Percentiles rank a stretch among this genome's conserved stretches.
Conservation (phyloP, 768 basidiomycete genomes). For the Coprinellus aureogranulatus region DNA sequence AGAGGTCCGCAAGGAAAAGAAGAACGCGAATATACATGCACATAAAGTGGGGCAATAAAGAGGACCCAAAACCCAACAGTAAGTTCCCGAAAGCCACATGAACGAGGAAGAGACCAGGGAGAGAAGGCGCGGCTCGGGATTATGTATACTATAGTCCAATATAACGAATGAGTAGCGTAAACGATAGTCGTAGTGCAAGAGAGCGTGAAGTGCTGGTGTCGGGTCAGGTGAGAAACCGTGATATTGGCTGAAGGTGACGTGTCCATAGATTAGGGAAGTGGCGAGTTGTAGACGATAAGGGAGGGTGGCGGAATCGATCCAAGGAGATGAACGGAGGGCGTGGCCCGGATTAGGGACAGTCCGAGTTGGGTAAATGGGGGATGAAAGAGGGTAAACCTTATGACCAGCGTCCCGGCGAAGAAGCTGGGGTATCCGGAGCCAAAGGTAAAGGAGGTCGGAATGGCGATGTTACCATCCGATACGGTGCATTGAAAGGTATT, state of each 20-base stretch:
- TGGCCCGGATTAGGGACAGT: background rate
- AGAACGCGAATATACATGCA: background rate
- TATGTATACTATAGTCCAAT: conserved; percentile 11
- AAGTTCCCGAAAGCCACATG: background rate
- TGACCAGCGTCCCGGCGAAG: background rate
- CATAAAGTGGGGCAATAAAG: background rate
- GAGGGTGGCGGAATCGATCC: background rate
- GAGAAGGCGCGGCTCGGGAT: background rate
- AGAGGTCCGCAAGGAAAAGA: background rate
- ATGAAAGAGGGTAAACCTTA: background rate
- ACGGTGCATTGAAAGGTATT: conserved; percentile 36
- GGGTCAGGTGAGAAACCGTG: background rate
- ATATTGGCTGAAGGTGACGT: background rate
- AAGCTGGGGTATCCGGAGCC: background rate
- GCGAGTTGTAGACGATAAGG: background rate
- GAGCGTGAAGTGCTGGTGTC: conserved; percentile 2
- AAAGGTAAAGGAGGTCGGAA: conserved; percentile 5
- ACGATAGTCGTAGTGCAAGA: conserved; percentile 10
- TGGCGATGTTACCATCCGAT: conserved; percentile 18
- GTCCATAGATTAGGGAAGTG: background rate
- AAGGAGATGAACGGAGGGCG: background rate
- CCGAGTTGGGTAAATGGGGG: background rate
- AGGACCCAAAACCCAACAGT: conserved; percentile 11
- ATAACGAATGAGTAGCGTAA: conserved; percentile 9
- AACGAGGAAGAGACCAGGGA: background rate